phyloP scores from a whole-genome alignment of 2,329 filamentous ascomycete genomes.

The Niveomyces coronatus region DNA sequence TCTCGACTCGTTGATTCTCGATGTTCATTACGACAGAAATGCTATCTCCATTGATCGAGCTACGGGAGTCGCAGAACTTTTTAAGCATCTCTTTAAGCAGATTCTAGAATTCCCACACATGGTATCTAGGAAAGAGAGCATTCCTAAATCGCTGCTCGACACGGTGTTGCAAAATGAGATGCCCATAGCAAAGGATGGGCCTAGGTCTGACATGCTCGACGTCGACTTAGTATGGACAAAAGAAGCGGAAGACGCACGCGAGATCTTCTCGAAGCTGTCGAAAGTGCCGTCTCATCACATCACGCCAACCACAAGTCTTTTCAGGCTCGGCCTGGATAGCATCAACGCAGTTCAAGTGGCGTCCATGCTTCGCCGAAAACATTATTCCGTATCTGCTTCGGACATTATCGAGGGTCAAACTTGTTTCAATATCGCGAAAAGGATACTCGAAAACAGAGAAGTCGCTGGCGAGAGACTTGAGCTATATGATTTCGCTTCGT shows the following conservation, averaged over 20 bases:
- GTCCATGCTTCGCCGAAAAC: slow-evolving; percentile 49
- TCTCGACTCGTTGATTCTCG: slow-evolving; percentile 44
- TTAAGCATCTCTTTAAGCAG: slow-evolving; percentile 19
- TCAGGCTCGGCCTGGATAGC: slow-evolving; percentile 82
- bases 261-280: slow-evolving; percentile 49
- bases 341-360: slow-evolving; percentile 79
- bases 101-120: slow-evolving; percentile 20
- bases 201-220: background rate
- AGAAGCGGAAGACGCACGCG: slow-evolving; percentile 33
- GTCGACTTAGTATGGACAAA: slow-evolving; percentile 10
- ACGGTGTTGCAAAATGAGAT: slow-evolving; percentile 14
- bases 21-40: slow-evolving; percentile 51
- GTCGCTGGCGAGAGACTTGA: background rate
- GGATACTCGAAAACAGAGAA: slow-evolving; percentile 4
- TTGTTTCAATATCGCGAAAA: slow-evolving; percentile 27
- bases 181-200: too few species aligned
- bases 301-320: slow-evolving; percentile 58
- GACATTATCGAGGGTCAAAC: slow-evolving; percentile 62
- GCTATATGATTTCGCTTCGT: slow-evolving; percentile 30
- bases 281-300: slow-evolving; percentile 40
- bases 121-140: slow-evolving; percentile 10
- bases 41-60: slow-evolving; percentile 20
- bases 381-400: slow-evolving; percentile 49
- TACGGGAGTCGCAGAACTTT: slow-evolving; percentile 19
- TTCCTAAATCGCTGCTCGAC: slow-evolving; percentile 15